phyloP scores from a whole-genome alignment of 768 basidiomycete species.

The Royoungia palumana region DNA sequence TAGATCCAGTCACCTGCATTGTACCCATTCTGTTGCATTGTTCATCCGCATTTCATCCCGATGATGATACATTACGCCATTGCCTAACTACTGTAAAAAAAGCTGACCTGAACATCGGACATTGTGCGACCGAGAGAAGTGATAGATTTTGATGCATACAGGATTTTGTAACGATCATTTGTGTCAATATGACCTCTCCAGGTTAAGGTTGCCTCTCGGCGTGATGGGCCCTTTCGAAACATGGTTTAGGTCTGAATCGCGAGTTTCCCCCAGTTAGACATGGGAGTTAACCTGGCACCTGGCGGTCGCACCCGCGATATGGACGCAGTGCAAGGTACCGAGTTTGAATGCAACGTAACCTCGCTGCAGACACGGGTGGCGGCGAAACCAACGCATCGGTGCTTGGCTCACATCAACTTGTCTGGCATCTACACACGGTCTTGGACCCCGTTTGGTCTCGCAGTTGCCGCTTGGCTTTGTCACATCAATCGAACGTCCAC shows the following conservation, averaged over 20 bases:
- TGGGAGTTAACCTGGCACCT: not conserved
- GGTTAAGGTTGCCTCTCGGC: slow-evolving; percentile 1
- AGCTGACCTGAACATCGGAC: slow-evolving; percentile 10
- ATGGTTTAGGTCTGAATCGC: slow-evolving; percentile 1
- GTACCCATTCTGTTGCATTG: slow-evolving; percentile 32
- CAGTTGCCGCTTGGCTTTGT: slow-evolving; percentile 7
- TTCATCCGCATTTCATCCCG: slow-evolving; percentile 29
- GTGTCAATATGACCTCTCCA: slow-evolving; percentile 5
- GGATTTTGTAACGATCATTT: not conserved
- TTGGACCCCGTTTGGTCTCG: slow-evolving; percentile 11
- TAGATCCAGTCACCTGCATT: slow-evolving; percentile 35
- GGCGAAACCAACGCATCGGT: slow-evolving; percentile 2
- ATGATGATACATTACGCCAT: slow-evolving; percentile 33
- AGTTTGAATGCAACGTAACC: slow-evolving; percentile 12
- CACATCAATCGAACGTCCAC: slow-evolving; percentile 5
- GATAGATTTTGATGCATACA: slow-evolving; percentile 9
- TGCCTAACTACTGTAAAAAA: slow-evolving; percentile 31
- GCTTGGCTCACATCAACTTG: slow-evolving; percentile 8
- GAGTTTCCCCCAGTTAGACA: slow-evolving; percentile 11
- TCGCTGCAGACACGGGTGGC: slow-evolving; percentile 2
- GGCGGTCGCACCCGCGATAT: slow-evolving; percentile 17
- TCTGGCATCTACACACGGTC: slow-evolving; percentile 3
- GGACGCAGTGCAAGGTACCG: slow-evolving; percentile 9
- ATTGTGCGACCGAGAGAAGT: slow-evolving; percentile 10
- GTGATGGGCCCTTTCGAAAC: slow-evolving; percentile 1